Conservation (phyloP, 1,139 yeast species). For the Suhomyces coccinellae region DNA sequence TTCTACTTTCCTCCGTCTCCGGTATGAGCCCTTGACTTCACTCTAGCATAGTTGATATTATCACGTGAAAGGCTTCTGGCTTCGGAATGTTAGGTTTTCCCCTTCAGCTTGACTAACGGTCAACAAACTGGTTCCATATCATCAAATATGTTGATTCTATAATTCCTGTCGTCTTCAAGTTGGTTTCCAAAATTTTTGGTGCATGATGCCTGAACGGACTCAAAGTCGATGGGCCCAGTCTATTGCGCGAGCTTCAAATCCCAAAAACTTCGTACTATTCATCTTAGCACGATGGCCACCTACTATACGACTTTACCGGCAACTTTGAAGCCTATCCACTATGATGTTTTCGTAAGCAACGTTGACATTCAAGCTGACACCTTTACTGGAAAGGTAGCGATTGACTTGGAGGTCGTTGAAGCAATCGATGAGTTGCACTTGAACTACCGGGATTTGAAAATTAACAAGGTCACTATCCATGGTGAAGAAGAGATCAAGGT, state of each 20-base stretch:
- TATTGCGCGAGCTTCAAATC: not conserved
- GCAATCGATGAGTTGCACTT: slow-evolving; percentile 41
- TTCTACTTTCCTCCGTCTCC: too few species aligned
- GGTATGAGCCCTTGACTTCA: too few species aligned
- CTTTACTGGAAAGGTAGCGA: slow-evolving; percentile 43
- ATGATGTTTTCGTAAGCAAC: slow-evolving; percentile 39
- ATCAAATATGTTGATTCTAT: too few species aligned
- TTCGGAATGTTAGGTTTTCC: too few species aligned
- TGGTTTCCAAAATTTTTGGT: too few species aligned
- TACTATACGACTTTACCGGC: slow-evolving; percentile 47
- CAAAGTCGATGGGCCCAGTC: not conserved
- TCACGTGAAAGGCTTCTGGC: too few species aligned
- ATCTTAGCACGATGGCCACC: slow-evolving; percentile 7
- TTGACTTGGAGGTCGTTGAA: slow-evolving; percentile 35
- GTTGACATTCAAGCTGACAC: slow-evolving; percentile 35
- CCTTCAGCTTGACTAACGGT: too few species aligned
- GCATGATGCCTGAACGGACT: too few species aligned
- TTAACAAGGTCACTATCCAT: slow-evolving; percentile 16
- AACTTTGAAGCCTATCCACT: slow-evolving; percentile 43
- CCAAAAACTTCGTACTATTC: not conserved
- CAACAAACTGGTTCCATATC: too few species aligned
- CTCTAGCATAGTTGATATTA: too few species aligned
- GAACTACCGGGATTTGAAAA: slow-evolving; percentile 42
- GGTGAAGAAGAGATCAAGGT: slow-evolving; percentile 9
- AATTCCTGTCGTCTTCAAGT: too few species aligned